Conservation (phyloP, 164 flowering plant species). For the Hamamelis virginiana region DNA sequence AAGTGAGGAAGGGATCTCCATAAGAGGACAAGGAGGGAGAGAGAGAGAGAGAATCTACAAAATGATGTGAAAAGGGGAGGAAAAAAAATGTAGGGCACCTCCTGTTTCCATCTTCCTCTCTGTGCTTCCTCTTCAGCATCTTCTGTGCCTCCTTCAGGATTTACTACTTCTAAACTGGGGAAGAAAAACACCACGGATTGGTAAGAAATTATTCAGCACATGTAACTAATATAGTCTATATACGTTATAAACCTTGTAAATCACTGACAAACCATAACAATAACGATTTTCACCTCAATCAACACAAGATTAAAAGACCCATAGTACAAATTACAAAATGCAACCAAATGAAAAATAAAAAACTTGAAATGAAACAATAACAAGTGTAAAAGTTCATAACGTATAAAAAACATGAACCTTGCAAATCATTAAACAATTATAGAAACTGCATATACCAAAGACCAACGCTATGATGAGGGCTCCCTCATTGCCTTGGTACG, state of each 20-base stretch:
- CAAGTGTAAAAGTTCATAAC: too few species aligned
- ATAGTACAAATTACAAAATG: background rate
- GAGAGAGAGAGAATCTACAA: too few species aligned
- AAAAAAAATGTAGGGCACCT: slow-evolving; percentile 4
- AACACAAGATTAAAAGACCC: background rate
- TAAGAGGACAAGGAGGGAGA: too few species aligned
- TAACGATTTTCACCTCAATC: too few species aligned
- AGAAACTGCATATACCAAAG: too few species aligned
- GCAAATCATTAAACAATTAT: too few species aligned
- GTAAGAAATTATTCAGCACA: background rate
- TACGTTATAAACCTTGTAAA: background rate
- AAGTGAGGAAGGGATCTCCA: too few species aligned
- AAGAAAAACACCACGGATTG: background rate
- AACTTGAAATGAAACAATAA: too few species aligned
- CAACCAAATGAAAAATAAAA: background rate
- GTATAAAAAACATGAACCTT: too few species aligned
- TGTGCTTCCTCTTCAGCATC: slow-evolving; percentile 33
- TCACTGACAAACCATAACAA: background rate
- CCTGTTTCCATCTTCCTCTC: slow-evolving; percentile 28
- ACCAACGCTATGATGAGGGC: too few species aligned
- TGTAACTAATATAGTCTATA: background rate
- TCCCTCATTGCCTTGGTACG: too few species aligned
- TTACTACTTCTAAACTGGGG: slow-evolving; percentile 29
- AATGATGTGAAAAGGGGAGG: background rate
- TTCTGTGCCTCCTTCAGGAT: slow-evolving; percentile 29